phyloP scores from a whole-genome alignment of 1,139 yeast species.

The Geotrichum cucujoidarum region DNA sequence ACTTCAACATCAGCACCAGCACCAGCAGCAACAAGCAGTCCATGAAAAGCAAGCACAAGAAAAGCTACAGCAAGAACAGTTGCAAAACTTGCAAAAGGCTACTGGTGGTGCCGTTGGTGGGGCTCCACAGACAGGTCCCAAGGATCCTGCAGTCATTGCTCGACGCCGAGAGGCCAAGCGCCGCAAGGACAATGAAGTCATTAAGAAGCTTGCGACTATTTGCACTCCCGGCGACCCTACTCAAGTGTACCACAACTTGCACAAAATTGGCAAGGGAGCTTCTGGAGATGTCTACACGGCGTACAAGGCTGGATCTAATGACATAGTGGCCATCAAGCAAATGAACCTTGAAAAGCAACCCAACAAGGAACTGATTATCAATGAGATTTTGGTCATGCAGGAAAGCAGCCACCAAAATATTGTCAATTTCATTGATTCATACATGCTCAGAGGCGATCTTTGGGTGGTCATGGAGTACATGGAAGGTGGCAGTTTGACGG shows the following conservation, averaged over 20 bases:
- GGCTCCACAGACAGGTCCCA: slow-evolving; percentile 32
- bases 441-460: slow-evolving; percentile 57
- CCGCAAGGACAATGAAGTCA: slow-evolving; percentile 61
- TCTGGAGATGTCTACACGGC: slow-evolving; percentile 97
- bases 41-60: slow-evolving; percentile 29
- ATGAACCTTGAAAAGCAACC: slow-evolving; percentile 94
- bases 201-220: slow-evolving; percentile 65
- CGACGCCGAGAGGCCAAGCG: slow-evolving; percentile 74
- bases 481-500: slow-evolving; percentile 97
- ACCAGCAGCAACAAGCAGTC: slow-evolving; percentile 33
- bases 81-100: slow-evolving; percentile 34
- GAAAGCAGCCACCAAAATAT: slow-evolving; percentile 88
- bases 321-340: slow-evolving; percentile 89
- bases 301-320: slow-evolving; percentile 54
- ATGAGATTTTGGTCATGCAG: slow-evolving; percentile 93
- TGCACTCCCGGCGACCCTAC: slow-evolving; percentile 91
- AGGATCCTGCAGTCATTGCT: slow-evolving; percentile 39
- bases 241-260: slow-evolving; percentile 57
- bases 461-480: slow-evolving; percentile 98
- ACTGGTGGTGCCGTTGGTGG: slow-evolving; percentile 32
- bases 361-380: slow-evolving; percentile 86
- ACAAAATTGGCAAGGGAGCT: slow-evolving; percentile 96
- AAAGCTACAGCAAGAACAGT: slow-evolving; percentile 26
- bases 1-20: slow-evolving; percentile 24
- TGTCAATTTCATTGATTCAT: slow-evolving; percentile 89